Percentiles rank a stretch among this genome's conserved stretches.
Conservation (phyloP, 345 rosid species). For the Theobroma cacao region DNA sequence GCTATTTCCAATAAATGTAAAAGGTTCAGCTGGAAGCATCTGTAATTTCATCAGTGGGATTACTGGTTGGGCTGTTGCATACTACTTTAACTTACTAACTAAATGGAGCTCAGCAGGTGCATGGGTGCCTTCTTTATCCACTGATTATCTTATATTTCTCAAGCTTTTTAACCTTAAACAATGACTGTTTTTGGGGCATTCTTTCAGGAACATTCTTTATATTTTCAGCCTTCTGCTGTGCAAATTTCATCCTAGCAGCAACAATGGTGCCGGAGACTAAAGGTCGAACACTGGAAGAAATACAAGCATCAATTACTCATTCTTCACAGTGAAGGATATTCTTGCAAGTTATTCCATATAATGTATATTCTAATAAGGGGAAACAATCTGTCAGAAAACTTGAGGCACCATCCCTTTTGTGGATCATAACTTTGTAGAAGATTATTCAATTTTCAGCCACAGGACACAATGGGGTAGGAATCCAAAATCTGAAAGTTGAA, state of each 20-base stretch:
- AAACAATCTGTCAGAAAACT: too few species aligned
- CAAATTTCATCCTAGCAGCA: slow-evolving; percentile 19
- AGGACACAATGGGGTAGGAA: too few species aligned
- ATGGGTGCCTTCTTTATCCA: neutral
- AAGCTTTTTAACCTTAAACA: neutral
- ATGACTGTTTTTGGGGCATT: neutral
- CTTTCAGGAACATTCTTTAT: slow-evolving; percentile 29
- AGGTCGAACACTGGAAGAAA: slow-evolving; percentile 21
- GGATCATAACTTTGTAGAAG: too few species aligned
- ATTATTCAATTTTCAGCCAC: too few species aligned
- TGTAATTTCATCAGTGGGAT: neutral
- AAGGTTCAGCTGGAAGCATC: slow-evolving; percentile 5
- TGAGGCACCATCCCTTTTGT: too few species aligned
- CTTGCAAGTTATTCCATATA: neutral
- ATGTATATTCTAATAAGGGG: too few species aligned
- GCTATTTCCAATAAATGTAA: slow-evolving; percentile 3
- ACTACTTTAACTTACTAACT: slow-evolving; percentile 1
- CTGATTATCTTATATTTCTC: neutral
- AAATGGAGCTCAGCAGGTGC: slow-evolving; percentile 13
- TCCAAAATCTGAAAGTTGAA: too few species aligned
- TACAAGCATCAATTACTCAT: slow-evolving; percentile 1
- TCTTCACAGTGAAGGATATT: neutral
- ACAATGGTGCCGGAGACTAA: slow-evolving; percentile 38
- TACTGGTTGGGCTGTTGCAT: neutral
- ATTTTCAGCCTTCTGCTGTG: slow-evolving; percentile 15